These are phyloP conservation scores for Tranzscheliella williamsii DNA, from an alignment of 1,284 basidiomycete species.

Conservation along the genomic window DNA sequence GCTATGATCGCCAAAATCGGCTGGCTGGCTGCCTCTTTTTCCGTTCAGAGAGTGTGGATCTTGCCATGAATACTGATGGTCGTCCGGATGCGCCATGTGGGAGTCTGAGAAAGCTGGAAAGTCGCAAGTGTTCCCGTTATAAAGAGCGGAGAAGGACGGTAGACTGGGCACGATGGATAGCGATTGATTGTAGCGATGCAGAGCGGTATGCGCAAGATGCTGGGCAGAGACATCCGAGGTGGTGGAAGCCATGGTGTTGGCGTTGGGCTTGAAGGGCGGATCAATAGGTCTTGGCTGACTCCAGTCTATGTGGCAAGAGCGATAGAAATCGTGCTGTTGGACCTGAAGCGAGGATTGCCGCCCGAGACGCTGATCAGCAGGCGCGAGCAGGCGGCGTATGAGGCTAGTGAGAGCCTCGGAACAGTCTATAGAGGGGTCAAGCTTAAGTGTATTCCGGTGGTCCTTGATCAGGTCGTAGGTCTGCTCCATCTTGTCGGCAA, in stretches of 20 bases:
- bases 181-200: constrained; percentile 12
- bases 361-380: constrained; percentile 37
- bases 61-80: no score
- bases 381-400: constrained; percentile 34
- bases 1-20: constrained; percentile 12
- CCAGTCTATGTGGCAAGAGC: constrained; percentile 43
- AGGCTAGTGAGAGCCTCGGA: constrained; percentile 24
- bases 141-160: constrained; percentile 53
- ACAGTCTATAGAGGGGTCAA: constrained; percentile 25
- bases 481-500: constrained; percentile 49
- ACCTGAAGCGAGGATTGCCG: constrained; percentile 34
- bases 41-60: no score
- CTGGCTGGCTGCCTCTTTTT: no score
- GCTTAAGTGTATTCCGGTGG: constrained; percentile 35
- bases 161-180: constrained; percentile 38
- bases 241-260: constrained; percentile 5
- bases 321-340: constrained; percentile 39
- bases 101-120: constrained; percentile 54
- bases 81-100: no score
- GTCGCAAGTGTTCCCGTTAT: constrained; percentile 43
- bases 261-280: constrained; percentile 51
- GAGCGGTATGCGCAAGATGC: neutral
- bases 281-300: constrained; percentile 27
- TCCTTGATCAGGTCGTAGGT: constrained; percentile 55
- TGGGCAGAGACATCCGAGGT: neutral